These are phyloP conservation scores for Phyllosticta citriasiana DNA, from an alignment of 2,329 filamentous ascomycete genomes.

Conservation along the genomic window DNA sequence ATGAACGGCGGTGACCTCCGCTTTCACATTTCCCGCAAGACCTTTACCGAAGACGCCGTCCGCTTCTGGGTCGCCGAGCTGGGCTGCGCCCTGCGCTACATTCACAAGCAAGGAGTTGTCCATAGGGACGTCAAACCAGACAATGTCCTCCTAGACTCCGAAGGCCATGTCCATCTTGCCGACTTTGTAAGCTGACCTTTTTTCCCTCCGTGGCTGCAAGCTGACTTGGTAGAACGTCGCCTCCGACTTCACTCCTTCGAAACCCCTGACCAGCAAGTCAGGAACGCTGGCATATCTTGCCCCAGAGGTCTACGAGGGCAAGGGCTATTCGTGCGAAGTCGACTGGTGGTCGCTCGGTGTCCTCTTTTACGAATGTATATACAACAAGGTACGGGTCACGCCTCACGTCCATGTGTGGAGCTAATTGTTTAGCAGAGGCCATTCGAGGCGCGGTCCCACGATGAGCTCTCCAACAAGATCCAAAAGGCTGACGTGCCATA, in stretches of 20 bases:
- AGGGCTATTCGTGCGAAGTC: slow-evolving; percentile 79
- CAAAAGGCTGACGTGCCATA: slow-evolving; percentile 74
- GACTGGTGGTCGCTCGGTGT: slow-evolving; percentile 99
- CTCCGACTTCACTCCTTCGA: slow-evolving; percentile 77
- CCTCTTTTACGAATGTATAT: slow-evolving; percentile 98
- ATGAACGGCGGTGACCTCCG: slow-evolving; percentile 96
- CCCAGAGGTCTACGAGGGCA: slow-evolving; percentile 86
- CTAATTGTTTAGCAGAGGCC: slow-evolving; percentile 52
- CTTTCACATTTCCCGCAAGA: slow-evolving; percentile 96
- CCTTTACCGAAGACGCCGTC: slow-evolving; percentile 93
- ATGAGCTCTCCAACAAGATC: slow-evolving; percentile 69
- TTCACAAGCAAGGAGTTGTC: slow-evolving; percentile 33
- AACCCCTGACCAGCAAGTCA: slow-evolving; percentile 85
- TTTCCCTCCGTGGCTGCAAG: neutral
- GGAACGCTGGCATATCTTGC: slow-evolving; percentile 92
- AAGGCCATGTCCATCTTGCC: slow-evolving; percentile 79
- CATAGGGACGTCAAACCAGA: slow-evolving; percentile 35
- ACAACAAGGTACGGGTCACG: slow-evolving; percentile 69
- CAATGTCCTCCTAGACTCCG: slow-evolving; percentile 32
- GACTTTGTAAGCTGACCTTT: slow-evolving; percentile 67
- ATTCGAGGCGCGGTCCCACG: slow-evolving; percentile 83
- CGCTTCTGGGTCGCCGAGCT: slow-evolving; percentile 95
- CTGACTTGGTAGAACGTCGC: slow-evolving; percentile 71
- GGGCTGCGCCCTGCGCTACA: slow-evolving; percentile 67
- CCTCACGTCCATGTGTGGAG: neutral